phyloP scores from a whole-genome alignment of 2,329 filamentous ascomycete genomes.

The Plenodomus biglobosus region DNA sequence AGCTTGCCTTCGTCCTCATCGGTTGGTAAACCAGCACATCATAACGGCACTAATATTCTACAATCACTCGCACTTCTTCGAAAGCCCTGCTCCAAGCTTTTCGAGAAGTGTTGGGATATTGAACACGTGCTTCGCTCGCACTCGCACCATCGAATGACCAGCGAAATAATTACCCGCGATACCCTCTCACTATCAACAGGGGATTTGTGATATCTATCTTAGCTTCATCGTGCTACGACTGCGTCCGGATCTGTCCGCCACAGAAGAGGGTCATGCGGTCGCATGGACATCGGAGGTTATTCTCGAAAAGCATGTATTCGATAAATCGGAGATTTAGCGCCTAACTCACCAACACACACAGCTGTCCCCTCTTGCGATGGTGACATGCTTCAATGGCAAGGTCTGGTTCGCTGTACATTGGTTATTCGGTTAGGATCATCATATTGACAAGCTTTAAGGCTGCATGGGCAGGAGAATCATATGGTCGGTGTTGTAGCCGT shows the following conservation, averaged over 20 bases:
- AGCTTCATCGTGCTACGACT: background rate
- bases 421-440: background rate
- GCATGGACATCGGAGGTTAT: conserved; percentile 10
- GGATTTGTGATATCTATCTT: conserved; percentile 1
- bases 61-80: no score
- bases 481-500: conserved; percentile 8
- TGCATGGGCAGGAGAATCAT: conserved; percentile 4
- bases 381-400: conserved; percentile 9
- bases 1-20: background rate
- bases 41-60: background rate
- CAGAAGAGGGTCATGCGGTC: conserved; percentile 8
- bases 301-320: conserved; percentile 10
- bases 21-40: background rate
- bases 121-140: background rate
- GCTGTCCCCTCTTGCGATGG: conserved; percentile 1
- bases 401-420: conserved; percentile 4
- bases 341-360: conserved; percentile 3
- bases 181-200: background rate
- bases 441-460: background rate
- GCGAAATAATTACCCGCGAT: background rate
- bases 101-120: background rate
- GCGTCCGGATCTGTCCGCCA: background rate
- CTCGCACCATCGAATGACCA: background rate
- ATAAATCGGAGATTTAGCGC: conserved; percentile 17
- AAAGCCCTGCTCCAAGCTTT: no score